Percentiles rank a stretch among this genome's conserved stretches.
phyloP scores from a whole-genome alignment of 805 yeast species.

The Candida coquimbonensis region DNA sequence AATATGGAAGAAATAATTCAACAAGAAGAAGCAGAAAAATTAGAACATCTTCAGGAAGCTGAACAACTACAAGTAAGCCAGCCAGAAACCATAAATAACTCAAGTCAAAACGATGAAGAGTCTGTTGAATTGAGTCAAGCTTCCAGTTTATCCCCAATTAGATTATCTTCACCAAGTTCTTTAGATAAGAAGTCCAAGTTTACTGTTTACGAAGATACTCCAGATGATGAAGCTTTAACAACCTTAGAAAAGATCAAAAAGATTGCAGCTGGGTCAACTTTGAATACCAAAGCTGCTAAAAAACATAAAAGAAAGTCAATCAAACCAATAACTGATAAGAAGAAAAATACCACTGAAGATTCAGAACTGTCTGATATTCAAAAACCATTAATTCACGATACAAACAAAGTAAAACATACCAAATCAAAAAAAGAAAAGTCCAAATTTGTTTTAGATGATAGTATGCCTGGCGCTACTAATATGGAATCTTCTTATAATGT shows the following conservation, averaged over 20 bases:
- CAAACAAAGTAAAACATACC: constrained; percentile 20
- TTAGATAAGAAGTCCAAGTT: constrained; percentile 8
- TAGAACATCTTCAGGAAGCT: constrained; percentile 5
- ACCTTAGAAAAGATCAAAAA: constrained; percentile 10
- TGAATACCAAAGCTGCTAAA: neutral
- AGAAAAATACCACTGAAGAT: neutral
- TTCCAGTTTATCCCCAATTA: constrained; percentile 19
- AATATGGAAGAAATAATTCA: constrained; percentile 5
- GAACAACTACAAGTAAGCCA: constrained; percentile 7
- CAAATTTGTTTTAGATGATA: constrained; percentile 29
- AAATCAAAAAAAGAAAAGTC: constrained; percentile 24
- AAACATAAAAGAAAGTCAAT: neutral
- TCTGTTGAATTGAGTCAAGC: constrained; percentile 12
- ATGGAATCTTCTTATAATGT: constrained; percentile 1
- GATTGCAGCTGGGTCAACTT: constrained; percentile 14
- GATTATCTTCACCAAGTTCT: constrained; percentile 13
- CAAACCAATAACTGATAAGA: neutral
- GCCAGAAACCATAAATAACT: neutral
- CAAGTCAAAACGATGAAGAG: neutral
- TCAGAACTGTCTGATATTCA: constrained; percentile 15
- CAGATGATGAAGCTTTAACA: constrained; percentile 5
- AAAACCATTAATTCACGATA: constrained; percentile 17
- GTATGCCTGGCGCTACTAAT: constrained; percentile 25
- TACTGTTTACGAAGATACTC: constrained; percentile 19
- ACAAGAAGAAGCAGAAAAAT: constrained; percentile 4